Percentiles rank a stretch among this genome's conserved stretches.
These are phyloP conservation scores for Rhododendron kiyosumense DNA, from an alignment of 148 eudicot genomes.

Conservation along the genomic window DNA sequence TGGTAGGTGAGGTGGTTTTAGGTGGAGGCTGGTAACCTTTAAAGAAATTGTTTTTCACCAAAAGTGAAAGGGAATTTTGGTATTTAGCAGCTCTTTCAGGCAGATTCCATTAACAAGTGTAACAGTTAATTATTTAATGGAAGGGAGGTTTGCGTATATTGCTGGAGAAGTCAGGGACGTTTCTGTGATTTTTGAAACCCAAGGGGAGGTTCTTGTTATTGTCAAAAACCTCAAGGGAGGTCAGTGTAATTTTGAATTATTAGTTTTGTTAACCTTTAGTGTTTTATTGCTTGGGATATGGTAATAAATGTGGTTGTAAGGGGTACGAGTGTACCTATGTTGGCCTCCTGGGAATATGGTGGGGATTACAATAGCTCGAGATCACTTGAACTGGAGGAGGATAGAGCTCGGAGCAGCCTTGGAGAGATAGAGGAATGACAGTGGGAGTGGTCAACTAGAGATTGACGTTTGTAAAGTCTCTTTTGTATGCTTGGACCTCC, in stretches of 20 bases:
- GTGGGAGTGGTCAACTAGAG: neutral
- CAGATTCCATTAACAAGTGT: neutral
- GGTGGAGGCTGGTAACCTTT: neutral
- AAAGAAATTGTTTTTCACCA: neutral
- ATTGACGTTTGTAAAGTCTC: neutral
- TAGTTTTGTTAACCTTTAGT: neutral
- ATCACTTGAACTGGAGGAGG: neutral
- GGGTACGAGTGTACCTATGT: neutral
- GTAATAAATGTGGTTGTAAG: neutral
- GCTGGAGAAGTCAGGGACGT: neutral
- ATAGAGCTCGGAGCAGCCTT: neutral
- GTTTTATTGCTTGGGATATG: neutral
- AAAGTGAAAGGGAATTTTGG: neutral
- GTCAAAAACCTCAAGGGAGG: neutral
- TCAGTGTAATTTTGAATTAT: neutral
- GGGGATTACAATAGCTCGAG: neutral
- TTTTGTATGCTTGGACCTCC: neutral
- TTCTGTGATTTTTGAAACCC: neutral
- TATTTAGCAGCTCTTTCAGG: neutral
- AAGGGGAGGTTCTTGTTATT: neutral
- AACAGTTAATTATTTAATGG: neutral
- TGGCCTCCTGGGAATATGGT: neutral
- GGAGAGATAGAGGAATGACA: neutral
- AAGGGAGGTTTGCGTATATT: neutral
- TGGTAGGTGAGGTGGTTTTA: neutral